Base-by-base conservation (phyloP, 2,329 filamentous ascomycete genomes). In the Trichothecium roseum region DNA sequence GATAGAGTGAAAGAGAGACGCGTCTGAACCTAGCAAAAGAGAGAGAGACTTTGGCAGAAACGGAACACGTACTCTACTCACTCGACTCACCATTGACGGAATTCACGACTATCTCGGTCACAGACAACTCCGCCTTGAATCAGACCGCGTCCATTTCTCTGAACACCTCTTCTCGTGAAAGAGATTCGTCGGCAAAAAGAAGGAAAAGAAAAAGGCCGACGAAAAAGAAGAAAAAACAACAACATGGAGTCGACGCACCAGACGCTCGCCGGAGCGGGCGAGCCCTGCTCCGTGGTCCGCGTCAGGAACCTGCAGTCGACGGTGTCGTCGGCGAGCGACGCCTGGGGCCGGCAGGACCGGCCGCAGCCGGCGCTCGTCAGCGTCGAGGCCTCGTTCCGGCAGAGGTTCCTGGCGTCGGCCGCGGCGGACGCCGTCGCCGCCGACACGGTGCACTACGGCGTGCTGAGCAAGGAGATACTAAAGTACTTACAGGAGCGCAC, bases 391-490 rank as follows among this genome's bases (percentile, higher is more conserved):
- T 67, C 64, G 3, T 66, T 86, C 40, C 53, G 57, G 12, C 50
- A 59, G 7, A 54, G 67, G 0, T 85, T 86, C 49, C 60, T 59
- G 32, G 63, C 68, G 1, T 73, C 79, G 2, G 74, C 77, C 0
- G 48, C 63, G 2, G 55, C 56, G 4, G 83, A 88, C 57, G 59
- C 60, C 8, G 68, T 88, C 24, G 69, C 74, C 31, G 55, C 57
- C n/a, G 81, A 81, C 50, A 87, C 83, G 3, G 74, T 86, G 17
- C 80, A 88, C 59, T 88, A 88, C 49, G 82, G 83, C 2, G 66
- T 62, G 8, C 64, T 87, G 12, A 78, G 75, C 59, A 85, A 86
- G 57, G 64, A 66, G 0, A 64, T 87, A 12, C 58, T 80, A 22
- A 54, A 56, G 17, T 60, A 59, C 10, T 50, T 78, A 18, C 53